Evolutionary conservation across 176 grass and related monocot species (phyloP).

Genomic region (barley (Hordeum vulgare)): MorexV3_pseudomolecules_assembly NC_058522.1:117173809-117174308

Average conservation of each 20-base stretch:
- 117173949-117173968: conserved; percentile 59
- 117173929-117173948: conserved; percentile 31
- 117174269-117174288: conserved; percentile 27
- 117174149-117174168: conserved; percentile 46
- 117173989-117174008: conserved; percentile 63
- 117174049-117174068: conserved; percentile 71
- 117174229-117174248: conserved; percentile 84
- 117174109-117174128: conserved; percentile 14
- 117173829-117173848: conserved; percentile 83
- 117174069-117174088: conserved; percentile 59
- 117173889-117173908: conserved; percentile 12
- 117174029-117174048: conserved; percentile 91
- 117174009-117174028: conserved; percentile 95
- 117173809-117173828: conserved; percentile 99
- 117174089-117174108: conserved; percentile 8
- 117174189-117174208: conserved; percentile 38
- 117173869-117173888: conserved; percentile 26
- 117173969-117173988: conserved; percentile 73
- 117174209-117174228: conserved; percentile 85
- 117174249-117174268: conserved; percentile 94
- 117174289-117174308: neutral
- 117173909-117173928: conserved; percentile 19
- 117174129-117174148: conserved; percentile 35
- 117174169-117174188: conserved; percentile 65
- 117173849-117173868: conserved; percentile 55